Evolutionary conservation across 2,329 filamentous ascomycete genomes (phyloP).

Genomic region (Alternaria gaisen): DNA sequence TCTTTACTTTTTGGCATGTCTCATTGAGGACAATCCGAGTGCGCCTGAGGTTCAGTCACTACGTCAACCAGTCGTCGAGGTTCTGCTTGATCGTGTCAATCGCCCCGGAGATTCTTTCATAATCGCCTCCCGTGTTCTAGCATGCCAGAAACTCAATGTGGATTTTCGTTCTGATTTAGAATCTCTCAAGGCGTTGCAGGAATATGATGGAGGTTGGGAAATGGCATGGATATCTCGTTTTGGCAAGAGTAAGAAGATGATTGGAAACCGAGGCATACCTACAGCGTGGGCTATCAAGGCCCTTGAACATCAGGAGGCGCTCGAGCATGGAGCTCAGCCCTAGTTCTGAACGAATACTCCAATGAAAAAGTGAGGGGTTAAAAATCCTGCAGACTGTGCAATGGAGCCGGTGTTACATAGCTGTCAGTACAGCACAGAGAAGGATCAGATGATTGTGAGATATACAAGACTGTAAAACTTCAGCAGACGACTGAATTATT

Average conservation of each 20-base stretch:
- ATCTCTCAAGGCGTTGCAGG: constrained; percentile 39
- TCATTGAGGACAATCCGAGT: constrained; percentile 30
- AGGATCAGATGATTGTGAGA: no score
- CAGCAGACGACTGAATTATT: neutral
- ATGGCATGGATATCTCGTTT: constrained; percentile 35
- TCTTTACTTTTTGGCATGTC: constrained; percentile 40
- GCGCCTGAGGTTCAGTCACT: constrained; percentile 30
- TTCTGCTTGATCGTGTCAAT: constrained; percentile 37
- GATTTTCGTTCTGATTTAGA: constrained; percentile 20
- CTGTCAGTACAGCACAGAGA: neutral
- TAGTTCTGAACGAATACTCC: neutral
- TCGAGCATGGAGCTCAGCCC: constrained; percentile 10
- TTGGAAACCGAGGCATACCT: constrained; percentile 32
- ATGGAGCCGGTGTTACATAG: neutral
- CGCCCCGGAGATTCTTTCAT: constrained; percentile 33
- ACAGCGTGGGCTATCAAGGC: constrained; percentile 38
- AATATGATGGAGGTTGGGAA: constrained; percentile 49
- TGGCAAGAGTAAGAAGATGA: constrained; percentile 21
- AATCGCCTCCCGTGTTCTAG: constrained; percentile 39
- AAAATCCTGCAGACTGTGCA: no score
- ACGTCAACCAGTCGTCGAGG: constrained; percentile 28
- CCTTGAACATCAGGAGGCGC: constrained; percentile 22
- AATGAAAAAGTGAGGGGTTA: neutral
- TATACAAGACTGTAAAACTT: neutral
- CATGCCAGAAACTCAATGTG: constrained; percentile 36